Evolutionary conservation across 1,284 basidiomycete genomes (phyloP), one percentile per base, ranked within the genome.

Genomic region (Sparassis latifolia): DNA sequence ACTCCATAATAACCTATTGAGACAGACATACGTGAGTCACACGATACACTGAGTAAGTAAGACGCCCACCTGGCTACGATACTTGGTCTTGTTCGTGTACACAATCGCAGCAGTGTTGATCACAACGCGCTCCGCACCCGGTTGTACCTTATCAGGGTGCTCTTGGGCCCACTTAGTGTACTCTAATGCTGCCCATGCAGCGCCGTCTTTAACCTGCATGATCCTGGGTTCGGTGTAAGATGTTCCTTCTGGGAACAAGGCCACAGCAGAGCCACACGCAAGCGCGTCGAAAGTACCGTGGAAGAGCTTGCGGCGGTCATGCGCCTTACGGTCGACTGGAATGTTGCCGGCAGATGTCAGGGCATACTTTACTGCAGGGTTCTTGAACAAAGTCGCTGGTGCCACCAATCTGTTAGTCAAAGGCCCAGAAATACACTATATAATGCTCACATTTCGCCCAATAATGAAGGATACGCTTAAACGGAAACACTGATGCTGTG

Each of bases 11-110:
- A 47, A 84, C 84, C 84, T 87, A 56, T 37, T 38, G 52, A 43
- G 38, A 44, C 52, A n/a, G 50, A 47, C 50, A 48, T 20, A 38
- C 43, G n/a, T 32, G 40, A 29, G 20, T 45, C 12, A 9, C 30
- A 45, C 46, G 50, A 49, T 40, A 54, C 40, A 29, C 9, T 52
- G 43, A 37, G 51, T 27, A 30, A 6, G 38, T 43, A 51, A 10
- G 12, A 35, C 31, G 76, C 82, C 65, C 61, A 87, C 87, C 62
- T 77, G 72, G 62, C 89, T 92, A 49, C 95, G 78, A 66, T 97
- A 98, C 70, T 94, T 93, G 45, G 87, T 83, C 71, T 98, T 98
- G 70, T 97, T 86, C 47, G 91, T 92, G 67, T 97, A 98, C 4
- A 92, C 92, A 57, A 98, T 92, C 1, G 91, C 85, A 6, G 86